Evolutionary conservation across 2,329 filamentous ascomycete species (phyloP), one percentile per base, ranked within the genome.

Genomic region (Thermothelomyces thermophilus): DNA sequence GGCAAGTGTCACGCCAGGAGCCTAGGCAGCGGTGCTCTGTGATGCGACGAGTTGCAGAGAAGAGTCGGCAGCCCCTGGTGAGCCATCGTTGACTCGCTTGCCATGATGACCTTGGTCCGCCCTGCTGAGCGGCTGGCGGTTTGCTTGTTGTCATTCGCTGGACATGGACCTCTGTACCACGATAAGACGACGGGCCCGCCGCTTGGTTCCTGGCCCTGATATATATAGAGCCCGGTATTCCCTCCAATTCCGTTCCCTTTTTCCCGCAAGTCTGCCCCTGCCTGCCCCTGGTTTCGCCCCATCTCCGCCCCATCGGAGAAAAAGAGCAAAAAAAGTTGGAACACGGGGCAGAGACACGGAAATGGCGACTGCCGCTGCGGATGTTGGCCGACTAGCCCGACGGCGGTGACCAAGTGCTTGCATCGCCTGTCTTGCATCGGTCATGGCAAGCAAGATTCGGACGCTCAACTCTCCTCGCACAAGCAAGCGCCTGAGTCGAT

Each of bases 1-100:
- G 51, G 46, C 54, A 57, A 57, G 54, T 57, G 54, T 57, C 56
- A 59, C 56, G 46, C 56, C 53, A 55, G 52, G 39, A 40, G 39
- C 41, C 45, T 50, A 52, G 53, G 46, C 49, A 56, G 53, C 50
- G 47, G 36, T 22, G 36, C 13, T 34, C 17, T n/a, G 46, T 47
- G 28, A 40, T 50, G 49, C 44, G 44, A 30, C 42, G 28, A 30
- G 22, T 41, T 30, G 31, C 37, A 41, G 40, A 30, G 24, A 26
- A 26, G 5, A 26, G 24, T 9, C 9, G 9, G 24, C 5, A 26
- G 9, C 5, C 24, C 9, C 24, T 26, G 9, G 24, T 26, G 5
- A 26, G 24, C 24, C n/a, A 9, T 26, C 24, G 9, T 26, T 26
- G 9, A 26, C 24, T 26, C 9, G 24, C 24, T 9, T 26, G n/a